Conservation (phyloP, 129 eudicot species). For the Scalesia atractyloides region DNA sequence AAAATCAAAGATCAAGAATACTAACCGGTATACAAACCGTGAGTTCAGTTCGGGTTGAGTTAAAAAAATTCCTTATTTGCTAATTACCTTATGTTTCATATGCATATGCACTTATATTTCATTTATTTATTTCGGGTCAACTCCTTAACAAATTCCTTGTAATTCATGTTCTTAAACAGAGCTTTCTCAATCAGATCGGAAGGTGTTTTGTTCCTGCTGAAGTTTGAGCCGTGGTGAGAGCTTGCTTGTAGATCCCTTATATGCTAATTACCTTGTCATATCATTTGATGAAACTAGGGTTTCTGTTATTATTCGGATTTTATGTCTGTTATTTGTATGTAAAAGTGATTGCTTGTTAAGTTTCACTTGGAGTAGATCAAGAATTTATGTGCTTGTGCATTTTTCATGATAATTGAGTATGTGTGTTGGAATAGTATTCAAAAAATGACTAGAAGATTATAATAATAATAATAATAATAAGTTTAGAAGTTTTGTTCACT, state of each 20-base stretch:
- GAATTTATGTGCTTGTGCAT: not conserved
- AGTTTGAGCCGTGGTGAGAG: slow-evolving; percentile 32
- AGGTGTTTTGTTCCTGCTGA: not conserved
- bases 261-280: not conserved
- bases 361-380: not conserved
- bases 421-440: not conserved
- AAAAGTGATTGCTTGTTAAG: not conserved
- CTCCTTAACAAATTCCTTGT: not conserved
- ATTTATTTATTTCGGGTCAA: not conserved
- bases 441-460: not conserved
- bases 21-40: no score
- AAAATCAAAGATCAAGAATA: no score
- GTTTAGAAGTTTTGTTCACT: not conserved
- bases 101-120: not conserved
- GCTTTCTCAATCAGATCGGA: slow-evolving; percentile 26
- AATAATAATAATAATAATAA: not conserved
- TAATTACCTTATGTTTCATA: no score
- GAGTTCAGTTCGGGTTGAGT: no score
- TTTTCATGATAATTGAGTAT: no score
- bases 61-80: no score
- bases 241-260: slow-evolving; percentile 4
- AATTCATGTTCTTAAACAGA: slow-evolving; percentile 16
- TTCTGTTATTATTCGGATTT: not conserved
- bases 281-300: slow-evolving; percentile 20
- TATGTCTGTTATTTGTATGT: not conserved